phyloP scores from a whole-genome alignment of 2,329 filamentous ascomycete species.

The Aspergillus awamori region DNA sequence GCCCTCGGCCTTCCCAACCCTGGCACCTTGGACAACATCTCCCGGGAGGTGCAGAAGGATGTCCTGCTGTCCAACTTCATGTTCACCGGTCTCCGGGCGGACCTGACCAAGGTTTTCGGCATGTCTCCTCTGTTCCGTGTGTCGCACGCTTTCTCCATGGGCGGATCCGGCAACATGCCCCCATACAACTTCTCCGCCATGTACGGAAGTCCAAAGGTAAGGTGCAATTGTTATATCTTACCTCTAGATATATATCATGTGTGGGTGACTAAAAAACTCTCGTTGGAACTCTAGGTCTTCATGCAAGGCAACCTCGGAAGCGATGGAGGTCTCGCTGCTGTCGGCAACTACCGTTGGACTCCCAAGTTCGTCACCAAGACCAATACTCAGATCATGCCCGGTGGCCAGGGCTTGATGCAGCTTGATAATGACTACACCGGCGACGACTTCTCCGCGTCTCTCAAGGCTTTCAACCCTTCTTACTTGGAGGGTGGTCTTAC shows the following conservation, averaged over 20 bases:
- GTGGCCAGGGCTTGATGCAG: conserved; percentile 83
- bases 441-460: conserved; percentile 84
- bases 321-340: conserved; percentile 80
- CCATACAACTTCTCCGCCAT: conserved; percentile 94
- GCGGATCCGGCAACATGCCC: conserved; percentile 76
- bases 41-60: conserved; percentile 92
- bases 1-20: conserved; percentile 89
- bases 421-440: conserved; percentile 96
- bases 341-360: conserved; percentile 92
- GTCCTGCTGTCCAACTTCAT: conserved; percentile 95
- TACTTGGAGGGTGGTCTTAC: conserved; percentile 88
- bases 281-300: conserved; percentile 67
- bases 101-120: conserved; percentile 95
- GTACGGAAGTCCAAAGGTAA: conserved; percentile 89
- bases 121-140: conserved; percentile 93
- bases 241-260: not conserved
- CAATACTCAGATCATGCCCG: conserved; percentile 80
- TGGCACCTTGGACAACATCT: conserved; percentile 85
- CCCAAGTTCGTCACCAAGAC: conserved; percentile 81
- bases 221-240: conserved; percentile 31
- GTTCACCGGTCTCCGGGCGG: conserved; percentile 93
- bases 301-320: conserved; percentile 95
- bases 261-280: conserved; percentile 7
- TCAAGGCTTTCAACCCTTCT: conserved; percentile 97
- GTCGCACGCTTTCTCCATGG: conserved; percentile 94